phyloP scores from a whole-genome alignment of 805 yeast species.

The Candida broadrunensis region DNA sequence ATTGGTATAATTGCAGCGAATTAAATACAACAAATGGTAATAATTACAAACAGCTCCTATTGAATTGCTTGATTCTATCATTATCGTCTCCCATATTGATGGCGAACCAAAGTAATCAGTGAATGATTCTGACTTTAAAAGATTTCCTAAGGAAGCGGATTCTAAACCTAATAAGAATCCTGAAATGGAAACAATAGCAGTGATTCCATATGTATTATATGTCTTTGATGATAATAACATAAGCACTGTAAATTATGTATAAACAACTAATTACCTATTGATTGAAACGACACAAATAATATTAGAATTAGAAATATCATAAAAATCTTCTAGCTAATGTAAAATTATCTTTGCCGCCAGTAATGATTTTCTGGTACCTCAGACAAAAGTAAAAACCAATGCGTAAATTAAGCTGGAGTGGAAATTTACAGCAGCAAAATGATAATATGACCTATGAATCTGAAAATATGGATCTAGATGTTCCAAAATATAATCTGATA shows the following conservation, averaged over 20 bases:
- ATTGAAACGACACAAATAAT: too few species aligned
- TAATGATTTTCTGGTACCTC: too few species aligned
- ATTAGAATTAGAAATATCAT: too few species aligned
- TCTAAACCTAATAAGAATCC: slow-evolving; percentile 17
- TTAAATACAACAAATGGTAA: not conserved
- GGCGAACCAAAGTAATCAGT: slow-evolving; percentile 3
- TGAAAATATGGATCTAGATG: too few species aligned
- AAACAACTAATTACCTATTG: too few species aligned
- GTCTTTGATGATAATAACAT: slow-evolving; percentile 4
- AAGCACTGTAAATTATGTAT: too few species aligned
- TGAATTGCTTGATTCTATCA: slow-evolving; percentile 23
- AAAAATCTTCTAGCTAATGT: too few species aligned
- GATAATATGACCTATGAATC: too few species aligned
- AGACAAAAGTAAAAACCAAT: too few species aligned
- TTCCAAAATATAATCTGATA: slow-evolving; percentile 8
- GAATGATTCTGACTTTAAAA: slow-evolving; percentile 2
- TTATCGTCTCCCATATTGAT: slow-evolving; percentile 18
- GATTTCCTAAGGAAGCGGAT: not conserved
- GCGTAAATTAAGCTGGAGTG: too few species aligned
- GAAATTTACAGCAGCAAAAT: too few species aligned
- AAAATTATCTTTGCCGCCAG: too few species aligned
- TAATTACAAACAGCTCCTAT: slow-evolving; percentile 36
- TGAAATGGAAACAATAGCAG: slow-evolving; percentile 19
- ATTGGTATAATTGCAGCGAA: not conserved
- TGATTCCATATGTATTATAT: slow-evolving; percentile 14